Evolutionary conservation across 139 green algal species (phyloP).

Genomic region (Coelastrella sp.): DNA sequence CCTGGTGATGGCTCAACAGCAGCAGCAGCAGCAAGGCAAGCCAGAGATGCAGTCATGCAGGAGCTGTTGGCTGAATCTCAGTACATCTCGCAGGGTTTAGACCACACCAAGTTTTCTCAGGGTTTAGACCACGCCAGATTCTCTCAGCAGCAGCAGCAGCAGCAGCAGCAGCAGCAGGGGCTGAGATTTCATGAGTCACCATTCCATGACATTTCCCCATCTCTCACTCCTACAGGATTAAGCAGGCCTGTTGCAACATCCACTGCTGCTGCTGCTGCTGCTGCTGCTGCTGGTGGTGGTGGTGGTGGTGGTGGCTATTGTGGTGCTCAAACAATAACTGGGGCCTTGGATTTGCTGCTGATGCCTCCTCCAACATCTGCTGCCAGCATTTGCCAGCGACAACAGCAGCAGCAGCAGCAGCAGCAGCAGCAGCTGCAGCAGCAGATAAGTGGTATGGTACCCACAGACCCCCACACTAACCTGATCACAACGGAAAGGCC

Average conservation of each 20-base stretch:
- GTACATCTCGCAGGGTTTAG: neutral
- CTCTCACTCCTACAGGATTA: neutral
- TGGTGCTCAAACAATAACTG: neutral
- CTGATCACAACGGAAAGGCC: too few species aligned
- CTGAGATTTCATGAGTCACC: neutral
- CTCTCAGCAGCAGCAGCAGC: neutral
- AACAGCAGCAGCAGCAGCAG: conserved; percentile 24
- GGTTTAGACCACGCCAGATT: too few species aligned
- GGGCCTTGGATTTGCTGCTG: neutral
- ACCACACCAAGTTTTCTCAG: too few species aligned
- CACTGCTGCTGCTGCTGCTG: conserved; percentile 8
- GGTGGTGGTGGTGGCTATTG: neutral
- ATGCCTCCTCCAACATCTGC: neutral
- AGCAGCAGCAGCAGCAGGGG: neutral
- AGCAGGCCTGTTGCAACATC: neutral
- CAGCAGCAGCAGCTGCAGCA: conserved; percentile 1
- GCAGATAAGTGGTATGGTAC: neutral
- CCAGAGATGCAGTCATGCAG: neutral
- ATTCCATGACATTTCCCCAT: neutral
- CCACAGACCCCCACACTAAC: too few species aligned
- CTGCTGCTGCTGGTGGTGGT: neutral
- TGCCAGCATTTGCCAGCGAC: neutral
- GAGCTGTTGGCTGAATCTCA: neutral
- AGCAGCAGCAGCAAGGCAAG: neutral
- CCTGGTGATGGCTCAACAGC: neutral